Evolutionary conservation across 1,284 basidiomycete genomes (phyloP).

Genomic region (Cryptococcus amylolentus): DNA sequence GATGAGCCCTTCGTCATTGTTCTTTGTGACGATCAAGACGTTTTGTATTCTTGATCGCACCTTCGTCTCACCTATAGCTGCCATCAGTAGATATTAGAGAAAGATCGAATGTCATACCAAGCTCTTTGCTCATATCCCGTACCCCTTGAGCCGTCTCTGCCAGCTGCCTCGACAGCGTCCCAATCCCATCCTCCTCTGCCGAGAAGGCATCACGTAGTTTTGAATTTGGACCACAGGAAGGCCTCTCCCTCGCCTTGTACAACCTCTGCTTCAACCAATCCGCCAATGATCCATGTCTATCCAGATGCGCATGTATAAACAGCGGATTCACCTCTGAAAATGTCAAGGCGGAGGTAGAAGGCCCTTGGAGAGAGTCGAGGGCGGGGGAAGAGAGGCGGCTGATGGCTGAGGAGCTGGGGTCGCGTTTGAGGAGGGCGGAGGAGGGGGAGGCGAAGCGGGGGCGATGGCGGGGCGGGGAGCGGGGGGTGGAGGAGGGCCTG

Average conservation of each 20-base stretch:
- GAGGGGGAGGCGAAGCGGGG: too few relatives aligned
- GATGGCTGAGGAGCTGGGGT: too few relatives aligned
- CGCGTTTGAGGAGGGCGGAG: too few relatives aligned
- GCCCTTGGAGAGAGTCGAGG: conserved; percentile 6
- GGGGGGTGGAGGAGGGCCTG: too few relatives aligned
- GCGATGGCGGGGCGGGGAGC: too few relatives aligned
- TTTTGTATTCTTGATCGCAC: conserved; percentile 88
- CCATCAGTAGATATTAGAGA: not conserved
- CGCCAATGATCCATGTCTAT: conserved; percentile 46
- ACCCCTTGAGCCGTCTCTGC: conserved; percentile 97
- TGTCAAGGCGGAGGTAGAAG: not conserved
- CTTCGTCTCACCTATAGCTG: conserved; percentile 71
- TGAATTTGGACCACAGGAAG: not conserved
- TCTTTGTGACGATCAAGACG: conserved; percentile 96
- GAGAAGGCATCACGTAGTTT: conserved; percentile 3
- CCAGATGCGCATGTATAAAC: conserved; percentile 52
- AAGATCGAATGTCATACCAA: conserved; percentile 61
- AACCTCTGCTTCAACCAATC: conserved; percentile 38
- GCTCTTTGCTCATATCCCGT: conserved; percentile 97
- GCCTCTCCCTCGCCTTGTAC: not conserved
- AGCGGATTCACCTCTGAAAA: conserved; percentile 35
- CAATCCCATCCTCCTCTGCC: conserved; percentile 57
- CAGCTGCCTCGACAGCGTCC: conserved; percentile 80
- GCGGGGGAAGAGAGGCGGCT: not conserved
- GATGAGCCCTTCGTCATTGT: conserved; percentile 93